Evolutionary conservation across 306 rosid species (phyloP), one percentile per base, ranked within the genome.

Genomic region (Trifolium repens): DNA sequence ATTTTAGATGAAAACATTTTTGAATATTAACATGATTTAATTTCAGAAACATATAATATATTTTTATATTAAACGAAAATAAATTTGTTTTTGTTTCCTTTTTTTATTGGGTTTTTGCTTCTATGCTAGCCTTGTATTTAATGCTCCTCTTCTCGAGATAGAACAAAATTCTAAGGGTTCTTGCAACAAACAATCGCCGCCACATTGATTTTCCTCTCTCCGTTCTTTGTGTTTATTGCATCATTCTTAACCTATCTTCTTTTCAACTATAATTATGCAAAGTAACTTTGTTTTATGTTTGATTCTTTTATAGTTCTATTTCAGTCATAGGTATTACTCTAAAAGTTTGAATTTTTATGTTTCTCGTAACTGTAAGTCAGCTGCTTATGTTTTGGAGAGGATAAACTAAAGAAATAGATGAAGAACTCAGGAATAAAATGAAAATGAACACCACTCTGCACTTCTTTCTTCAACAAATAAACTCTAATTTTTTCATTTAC

Each of bases 91-190:
- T 46, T 9, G 65, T 27, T 59, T 59, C 5, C 0, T 26, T 3
- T 30, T 30, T 59, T 30, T 50, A 49, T 64, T 64, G 69, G 69
- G 69, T 64, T 64, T 64, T 61, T 30, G n/a, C 53, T 22, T 16
- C 42, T 50, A 65, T 65, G 0, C 5, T 11, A 22, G 7, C 44
- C 3, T 30, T 35, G 69, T 66, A 66, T 88, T 84, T 92, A 92
- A 89, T 88, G 92, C 62, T 78, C 78, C 30, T 82, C 80, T 57
- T 57, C 73, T 63, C 32, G 50, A 72, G 13, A 69, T 85, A 85
- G 82, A 87, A 85, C 90, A 87, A 92, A 92, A 89, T 96, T 93
- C 91, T 88, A 90, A 86, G 93, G 97, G 89, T 92, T 90, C 93
- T 90, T 87, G 88, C 67, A 73, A 84, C 81, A 81, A 81, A 62